Percentiles rank a stretch among this genome's conserved stretches.
Evolutionary conservation across 192 early-diverging fungal genomes (phyloP).

Genomic region (Paraglomus occultum): DNA sequence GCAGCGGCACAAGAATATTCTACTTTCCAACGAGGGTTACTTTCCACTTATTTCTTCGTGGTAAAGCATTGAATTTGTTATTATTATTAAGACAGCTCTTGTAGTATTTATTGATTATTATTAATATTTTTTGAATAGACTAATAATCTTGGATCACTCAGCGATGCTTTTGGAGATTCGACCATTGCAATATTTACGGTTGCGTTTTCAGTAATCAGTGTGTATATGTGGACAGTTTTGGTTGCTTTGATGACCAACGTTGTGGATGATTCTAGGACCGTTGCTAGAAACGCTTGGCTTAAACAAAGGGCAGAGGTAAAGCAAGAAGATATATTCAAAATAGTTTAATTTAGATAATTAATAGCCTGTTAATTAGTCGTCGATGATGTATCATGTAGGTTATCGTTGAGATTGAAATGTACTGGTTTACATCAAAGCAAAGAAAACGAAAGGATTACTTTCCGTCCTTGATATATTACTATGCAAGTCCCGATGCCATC

Average conservation of each 20-base stretch:
- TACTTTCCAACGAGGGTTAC: too few relatives aligned
- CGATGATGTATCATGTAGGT: background rate
- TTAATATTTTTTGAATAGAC: too few relatives aligned
- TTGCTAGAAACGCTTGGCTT: conserved; percentile 19
- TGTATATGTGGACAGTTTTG: background rate
- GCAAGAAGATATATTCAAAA: background rate
- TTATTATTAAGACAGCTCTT: too few relatives aligned
- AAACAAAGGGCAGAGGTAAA: conserved; percentile 22
- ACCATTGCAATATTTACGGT: too few relatives aligned
- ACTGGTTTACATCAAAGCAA: background rate
- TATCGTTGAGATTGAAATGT: conserved; percentile 15
- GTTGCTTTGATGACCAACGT: conserved; percentile 17
- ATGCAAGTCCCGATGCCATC: conserved; percentile 4
- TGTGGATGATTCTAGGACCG: background rate
- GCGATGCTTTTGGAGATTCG: too few relatives aligned
- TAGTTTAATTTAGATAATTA: background rate
- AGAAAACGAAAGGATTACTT: conserved; percentile 18
- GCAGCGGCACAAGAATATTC: too few relatives aligned
- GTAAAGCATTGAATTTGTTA: too few relatives aligned
- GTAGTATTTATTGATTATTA: too few relatives aligned
- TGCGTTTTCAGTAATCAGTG: too few relatives aligned
- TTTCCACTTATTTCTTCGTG: too few relatives aligned
- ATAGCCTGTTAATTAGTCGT: background rate
- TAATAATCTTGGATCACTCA: too few relatives aligned
- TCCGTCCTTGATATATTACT: conserved; percentile 20